Evolutionary conservation across 73 alveolate genomes (phyloP), one percentile per base, ranked within the genome.

Genomic region (Paramecium sexaurelia): DNA sequence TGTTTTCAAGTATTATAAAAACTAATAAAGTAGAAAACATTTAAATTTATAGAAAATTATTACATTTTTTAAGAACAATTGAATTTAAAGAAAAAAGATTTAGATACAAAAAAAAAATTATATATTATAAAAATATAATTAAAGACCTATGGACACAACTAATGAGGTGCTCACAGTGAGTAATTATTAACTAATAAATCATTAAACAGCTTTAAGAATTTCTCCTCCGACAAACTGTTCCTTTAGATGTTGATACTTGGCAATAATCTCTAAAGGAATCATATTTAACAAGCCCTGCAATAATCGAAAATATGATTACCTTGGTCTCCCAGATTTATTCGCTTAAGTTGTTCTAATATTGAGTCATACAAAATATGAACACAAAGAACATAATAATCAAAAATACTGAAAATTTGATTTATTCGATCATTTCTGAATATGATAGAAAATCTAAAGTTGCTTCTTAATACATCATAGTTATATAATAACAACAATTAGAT

Each of bases 141-240:
- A 51, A 51, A 51, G 67, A 51, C 13, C 67, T 51, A n/a, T 51
- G 1, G 67, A 51, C 29, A 51, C 29, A 51, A n/a, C 10, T 5
- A 15, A 17, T 51, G 67, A 4, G 29, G 32, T 51, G 29, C 67
- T 51, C 67, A 51, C 29, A 51, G 27, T 51, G 67, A 51, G 67
- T 51, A 51, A 51, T 51, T n/a, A 17, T 51, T 51, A 51, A 51
- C 22, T 51, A 61, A 26, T 61, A 2, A 61, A 20, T 85, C 92
- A 85, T 85, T 85, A 36, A 33, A 85, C 92, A 55, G 92, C 92
- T 17, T 85, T 67, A 29, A 85, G 92, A n/a, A 85, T 85, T 32
- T 85, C 92, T 7, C 92, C 92, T 33, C 61, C 75, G 3, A 56
- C 78, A 37, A 85, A 85, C 22, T 67, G 33, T 43, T 85, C 75